Percentiles rank a stretch among this genome's conserved stretches.
Evolutionary conservation across 352 stramenopile species (phyloP).

Genomic region (Globisporangium nodosum): DNA sequence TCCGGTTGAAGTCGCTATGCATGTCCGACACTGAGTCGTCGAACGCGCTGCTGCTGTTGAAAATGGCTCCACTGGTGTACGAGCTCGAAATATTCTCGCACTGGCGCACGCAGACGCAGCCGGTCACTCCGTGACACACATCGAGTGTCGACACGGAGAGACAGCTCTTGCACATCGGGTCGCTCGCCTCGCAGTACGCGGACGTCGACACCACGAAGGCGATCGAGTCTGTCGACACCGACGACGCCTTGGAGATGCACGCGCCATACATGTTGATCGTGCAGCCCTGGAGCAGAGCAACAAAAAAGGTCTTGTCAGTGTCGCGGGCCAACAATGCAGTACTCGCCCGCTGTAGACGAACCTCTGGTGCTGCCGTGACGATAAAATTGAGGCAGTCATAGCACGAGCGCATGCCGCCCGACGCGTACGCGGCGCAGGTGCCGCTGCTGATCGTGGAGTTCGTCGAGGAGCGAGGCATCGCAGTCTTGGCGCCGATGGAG

Average conservation of each 20-base stretch:
- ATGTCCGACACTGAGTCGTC: not conserved
- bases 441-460: not conserved
- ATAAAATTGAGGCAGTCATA: not conserved
- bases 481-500: not conserved
- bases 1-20: not conserved
- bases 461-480: not conserved
- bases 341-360: not conserved
- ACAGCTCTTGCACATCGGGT: not conserved
- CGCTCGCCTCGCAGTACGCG: not conserved
- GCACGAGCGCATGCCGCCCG: not conserved
- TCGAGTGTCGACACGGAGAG: not conserved
- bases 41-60: not conserved
- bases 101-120: not conserved
- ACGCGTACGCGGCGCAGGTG: not conserved
- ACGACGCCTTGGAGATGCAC: not conserved
- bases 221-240: not conserved
- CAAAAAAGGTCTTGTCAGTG: too few species aligned
- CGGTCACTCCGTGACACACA: not conserved
- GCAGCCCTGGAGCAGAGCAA: not conserved
- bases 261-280: not conserved
- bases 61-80: not conserved
- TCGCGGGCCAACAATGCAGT: not conserved
- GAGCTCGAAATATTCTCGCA: not conserved
- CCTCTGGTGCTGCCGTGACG: not conserved
- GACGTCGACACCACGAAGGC: not conserved